Evolutionary conservation across 2,329 filamentous ascomycete genomes (phyloP), one percentile per base, ranked within the genome.

Genomic region (Ophiosphaerella korrae): DNA sequence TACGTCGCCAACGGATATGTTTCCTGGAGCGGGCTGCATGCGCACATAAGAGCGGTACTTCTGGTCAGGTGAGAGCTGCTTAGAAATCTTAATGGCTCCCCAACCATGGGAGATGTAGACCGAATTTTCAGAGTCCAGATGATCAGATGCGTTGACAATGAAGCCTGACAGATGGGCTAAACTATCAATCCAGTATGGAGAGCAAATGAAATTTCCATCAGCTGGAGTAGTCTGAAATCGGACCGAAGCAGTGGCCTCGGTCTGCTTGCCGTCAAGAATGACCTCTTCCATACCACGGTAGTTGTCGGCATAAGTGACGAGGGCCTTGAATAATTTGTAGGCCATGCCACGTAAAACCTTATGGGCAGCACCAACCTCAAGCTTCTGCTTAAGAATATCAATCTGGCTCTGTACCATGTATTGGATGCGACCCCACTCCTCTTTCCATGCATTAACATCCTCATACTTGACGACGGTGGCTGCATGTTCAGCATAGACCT

Each of bases 331-430:
- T 44, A 88, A 81, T 75, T 92, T 92, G 81, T 94, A 94, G 12
- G 88, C 87, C 76, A 92, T 84, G 31, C 88, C 88, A 23, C 88
- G 85, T 42, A 88, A 83, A 55, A 92, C 83, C 74, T 89, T 88
- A 69, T 88, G 88, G 24, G 88, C 87, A 48, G 83, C 81, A 34
- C 88, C 88, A 31, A 78, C 80, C 62, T 83, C 76, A 48, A 88
- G 86, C 52, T 84, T 87, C 55, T 83, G 80, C 63, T 85, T 83
- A 67, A 93, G 84, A 32, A 91, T 78, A 67, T 92, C 78, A 49
- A 81, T 76, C 66, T 81, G 79, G 42, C 74, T 75, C 67, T 81
- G 78, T 43, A 81, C 78, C 78, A 81, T 80, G 72, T 76, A 90
- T 60, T 82, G 80, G 58, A 83, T 82, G 45, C 87, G 86, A 53